Conservation (phyloP, 1,284 basidiomycete species). For the Ganoderma resinaceum region DNA sequence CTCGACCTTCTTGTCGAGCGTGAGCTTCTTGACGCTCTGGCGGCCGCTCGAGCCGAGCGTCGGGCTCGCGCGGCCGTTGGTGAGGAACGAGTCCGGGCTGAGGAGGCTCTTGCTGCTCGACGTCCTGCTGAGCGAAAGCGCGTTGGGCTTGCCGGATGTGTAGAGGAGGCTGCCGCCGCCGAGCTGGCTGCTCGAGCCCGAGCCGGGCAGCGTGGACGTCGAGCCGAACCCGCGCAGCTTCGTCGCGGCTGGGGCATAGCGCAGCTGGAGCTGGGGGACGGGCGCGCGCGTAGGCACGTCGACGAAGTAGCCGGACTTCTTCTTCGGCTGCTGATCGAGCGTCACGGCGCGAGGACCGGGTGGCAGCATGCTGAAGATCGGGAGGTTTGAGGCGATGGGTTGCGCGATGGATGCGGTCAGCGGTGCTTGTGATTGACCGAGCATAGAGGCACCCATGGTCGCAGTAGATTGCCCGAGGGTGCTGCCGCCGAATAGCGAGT, state of each 20-base stretch:
- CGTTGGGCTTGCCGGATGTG: slow-evolving; percentile 57
- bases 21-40: slow-evolving; percentile 94
- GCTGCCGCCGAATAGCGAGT: slow-evolving; percentile 55
- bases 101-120: slow-evolving; percentile 50
- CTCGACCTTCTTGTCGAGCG: slow-evolving; percentile 84
- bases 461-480: slow-evolving; percentile 40
- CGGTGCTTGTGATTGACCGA: slow-evolving; percentile 54
- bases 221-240: slow-evolving; percentile 76
- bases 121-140: slow-evolving; percentile 57
- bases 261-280: slow-evolving; percentile 62
- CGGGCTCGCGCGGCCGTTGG: slow-evolving; percentile 70
- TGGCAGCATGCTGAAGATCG: slow-evolving; percentile 78
- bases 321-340: slow-evolving; percentile 70
- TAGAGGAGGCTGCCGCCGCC: slow-evolving; percentile 50
- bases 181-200: slow-evolving; percentile 45
- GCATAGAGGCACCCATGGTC: slow-evolving; percentile 49
- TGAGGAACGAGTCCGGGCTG: slow-evolving; percentile 59
- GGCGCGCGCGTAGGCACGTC: slow-evolving; percentile 74
- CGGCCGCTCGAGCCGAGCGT: slow-evolving; percentile 72
- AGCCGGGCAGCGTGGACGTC: slow-evolving; percentile 45
- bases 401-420: slow-evolving; percentile 89
- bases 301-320: slow-evolving; percentile 74
- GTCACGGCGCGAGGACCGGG: slow-evolving; percentile 68
- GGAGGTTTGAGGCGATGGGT: slow-evolving; percentile 87
- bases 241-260: slow-evolving; percentile 69